Percentiles rank a stretch among this genome's conserved stretches.
Conservation (phyloP, 768 basidiomycete species). For the Collybia nuda region DNA sequence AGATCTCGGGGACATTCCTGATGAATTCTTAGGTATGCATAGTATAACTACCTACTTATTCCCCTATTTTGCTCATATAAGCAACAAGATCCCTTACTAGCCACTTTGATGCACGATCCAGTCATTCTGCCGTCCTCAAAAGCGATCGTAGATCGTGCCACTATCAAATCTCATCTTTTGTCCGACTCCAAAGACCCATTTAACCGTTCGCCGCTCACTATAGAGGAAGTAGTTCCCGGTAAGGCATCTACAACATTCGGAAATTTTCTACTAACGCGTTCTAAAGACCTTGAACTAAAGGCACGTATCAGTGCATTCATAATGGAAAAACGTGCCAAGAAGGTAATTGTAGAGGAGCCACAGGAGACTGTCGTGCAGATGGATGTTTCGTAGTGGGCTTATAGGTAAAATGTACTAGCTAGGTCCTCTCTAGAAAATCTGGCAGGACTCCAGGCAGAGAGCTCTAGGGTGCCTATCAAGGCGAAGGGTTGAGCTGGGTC, state of each 20-base stretch:
- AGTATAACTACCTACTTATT: not conserved
- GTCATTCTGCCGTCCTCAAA: slow-evolving; percentile 86
- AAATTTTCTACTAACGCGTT: slow-evolving; percentile 2
- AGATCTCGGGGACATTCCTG: slow-evolving; percentile 89
- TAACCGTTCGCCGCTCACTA: slow-evolving; percentile 80
- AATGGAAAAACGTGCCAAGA: slow-evolving; percentile 50
- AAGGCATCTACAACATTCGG: slow-evolving; percentile 21
- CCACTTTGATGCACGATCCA: slow-evolving; percentile 92
- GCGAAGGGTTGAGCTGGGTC: not conserved
- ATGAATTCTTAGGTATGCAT: slow-evolving; percentile 85
- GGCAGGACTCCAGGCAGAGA: not conserved
- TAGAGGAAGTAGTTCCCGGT: slow-evolving; percentile 82
- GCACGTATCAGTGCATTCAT: slow-evolving; percentile 73
- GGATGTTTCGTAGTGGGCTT: slow-evolving; percentile 8
- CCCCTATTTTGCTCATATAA: slow-evolving; percentile 6
- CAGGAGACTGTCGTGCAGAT: slow-evolving; percentile 10
- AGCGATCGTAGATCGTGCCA: slow-evolving; percentile 78
- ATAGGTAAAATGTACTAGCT: slow-evolving; percentile 10
- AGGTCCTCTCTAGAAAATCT: not conserved
- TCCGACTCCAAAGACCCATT: slow-evolving; percentile 95
- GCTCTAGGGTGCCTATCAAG: not conserved
- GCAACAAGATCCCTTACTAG: slow-evolving; percentile 80
- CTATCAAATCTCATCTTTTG: slow-evolving; percentile 92
- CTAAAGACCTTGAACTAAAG: slow-evolving; percentile 67
- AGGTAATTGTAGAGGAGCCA: slow-evolving; percentile 15